phyloP scores from a whole-genome alignment of 177 flowering plant genomes.

The Vitis hybrid region DNA sequence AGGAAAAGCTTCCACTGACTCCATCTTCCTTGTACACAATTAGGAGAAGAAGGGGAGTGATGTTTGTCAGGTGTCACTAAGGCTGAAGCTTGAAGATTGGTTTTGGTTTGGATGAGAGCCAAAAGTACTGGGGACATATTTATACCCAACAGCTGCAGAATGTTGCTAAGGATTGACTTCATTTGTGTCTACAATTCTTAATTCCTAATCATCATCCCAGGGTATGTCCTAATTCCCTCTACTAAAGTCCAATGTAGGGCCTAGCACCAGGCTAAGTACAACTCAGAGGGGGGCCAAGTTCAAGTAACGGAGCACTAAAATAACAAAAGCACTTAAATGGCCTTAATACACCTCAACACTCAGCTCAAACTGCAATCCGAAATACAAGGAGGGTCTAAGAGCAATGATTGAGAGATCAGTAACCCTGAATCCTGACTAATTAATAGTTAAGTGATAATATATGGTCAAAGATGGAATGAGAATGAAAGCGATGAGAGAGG shows the following conservation, averaged over 20 bases:
- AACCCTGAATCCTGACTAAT: conserved; percentile 8
- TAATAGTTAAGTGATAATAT: conserved; percentile 3
- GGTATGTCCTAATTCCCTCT: conserved; percentile 29
- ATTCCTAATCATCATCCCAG: conserved; percentile 19
- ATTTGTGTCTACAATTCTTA: conserved; percentile 22
- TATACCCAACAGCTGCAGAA: conserved; percentile 29
- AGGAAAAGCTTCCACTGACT: conserved; percentile 40
- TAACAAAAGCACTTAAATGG: conserved; percentile 14
- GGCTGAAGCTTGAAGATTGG: conserved; percentile 11
- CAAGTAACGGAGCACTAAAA: conserved; percentile 38
- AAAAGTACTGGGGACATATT: conserved; percentile 16
- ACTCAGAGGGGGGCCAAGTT: conserved; percentile 44
- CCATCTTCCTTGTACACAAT: conserved; percentile 32
- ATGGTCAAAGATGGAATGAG: background rate
- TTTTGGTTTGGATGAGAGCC: conserved; percentile 5
- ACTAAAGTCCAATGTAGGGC: conserved; percentile 38
- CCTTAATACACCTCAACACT: conserved; percentile 9
- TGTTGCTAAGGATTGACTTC: conserved; percentile 34
- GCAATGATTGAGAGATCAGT: conserved; percentile 29
- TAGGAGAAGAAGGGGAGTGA: background rate
- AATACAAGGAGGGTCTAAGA: conserved; percentile 12
- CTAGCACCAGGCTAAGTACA: conserved; percentile 35
- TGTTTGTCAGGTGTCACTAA: background rate
- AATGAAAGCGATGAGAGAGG: background rate
- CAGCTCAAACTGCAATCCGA: conserved; percentile 10